A percentile compares a stretch with the other conserved stretches of the same genome.
These are phyloP conservation scores for Bruguiera hainesii DNA, from an alignment of 441 rosid genomes.

Conservation along the genomic window DNA sequence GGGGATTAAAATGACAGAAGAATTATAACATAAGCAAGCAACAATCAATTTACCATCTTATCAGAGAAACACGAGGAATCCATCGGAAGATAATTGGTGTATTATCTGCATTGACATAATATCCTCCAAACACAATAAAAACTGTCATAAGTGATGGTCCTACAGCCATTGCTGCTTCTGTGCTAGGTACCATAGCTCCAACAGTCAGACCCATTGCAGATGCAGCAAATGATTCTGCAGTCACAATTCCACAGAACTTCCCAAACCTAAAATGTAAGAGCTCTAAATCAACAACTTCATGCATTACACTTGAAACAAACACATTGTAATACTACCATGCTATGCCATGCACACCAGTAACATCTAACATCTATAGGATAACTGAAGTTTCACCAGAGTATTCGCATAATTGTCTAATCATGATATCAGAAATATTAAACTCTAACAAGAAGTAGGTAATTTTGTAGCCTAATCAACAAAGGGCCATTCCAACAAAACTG, in stretches of 20 bases:
- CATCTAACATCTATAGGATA: too few relatives aligned
- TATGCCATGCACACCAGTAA: too few relatives aligned
- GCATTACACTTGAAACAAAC: neutral
- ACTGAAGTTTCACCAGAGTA: too few relatives aligned
- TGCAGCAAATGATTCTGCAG: conserved; percentile 88
- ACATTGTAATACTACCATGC: neutral
- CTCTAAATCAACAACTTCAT: conserved; percentile 16
- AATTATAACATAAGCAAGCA: neutral
- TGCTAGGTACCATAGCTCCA: conserved; percentile 92
- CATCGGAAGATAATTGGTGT: conserved; percentile 90
- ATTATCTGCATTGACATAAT: conserved; percentile 80
- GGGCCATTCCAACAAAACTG: too few relatives aligned
- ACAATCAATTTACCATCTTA: conserved; percentile 63
- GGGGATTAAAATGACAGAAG: neutral
- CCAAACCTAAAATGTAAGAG: conserved; percentile 56
- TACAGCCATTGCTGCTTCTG: conserved; percentile 98
- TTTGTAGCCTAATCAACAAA: too few relatives aligned
- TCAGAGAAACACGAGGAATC: conserved; percentile 87
- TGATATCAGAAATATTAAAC: too few relatives aligned
- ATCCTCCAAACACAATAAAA: conserved; percentile 93
- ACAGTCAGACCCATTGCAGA: conserved; percentile 99
- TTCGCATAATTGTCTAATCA: too few relatives aligned
- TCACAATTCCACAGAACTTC: conserved; percentile 88
- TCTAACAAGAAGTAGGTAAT: too few relatives aligned
- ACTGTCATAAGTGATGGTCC: conserved; percentile 99